A percentile compares a stretch with the other conserved stretches of the same genome.
Conservation (phyloP, 257 asterid species). For the Apocynum venetum region DNA sequence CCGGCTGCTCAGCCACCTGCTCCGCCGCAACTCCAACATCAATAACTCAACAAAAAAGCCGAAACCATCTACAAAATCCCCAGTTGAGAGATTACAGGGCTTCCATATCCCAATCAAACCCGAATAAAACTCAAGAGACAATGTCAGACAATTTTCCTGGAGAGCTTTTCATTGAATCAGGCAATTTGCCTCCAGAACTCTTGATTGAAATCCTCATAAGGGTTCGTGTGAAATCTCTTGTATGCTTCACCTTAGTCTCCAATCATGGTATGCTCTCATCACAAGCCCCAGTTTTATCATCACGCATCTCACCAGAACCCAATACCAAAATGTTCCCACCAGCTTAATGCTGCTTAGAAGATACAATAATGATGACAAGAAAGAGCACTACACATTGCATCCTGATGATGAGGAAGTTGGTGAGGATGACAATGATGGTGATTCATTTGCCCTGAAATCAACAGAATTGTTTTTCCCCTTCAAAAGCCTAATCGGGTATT, state of each 20-base stretch:
- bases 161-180: not conserved
- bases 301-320: conserved; percentile 28
- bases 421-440: not conserved
- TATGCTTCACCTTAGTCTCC: conserved; percentile 39
- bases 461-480: conserved; percentile 34
- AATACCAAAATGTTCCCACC: conserved; percentile 5
- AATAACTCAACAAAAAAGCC: not conserved
- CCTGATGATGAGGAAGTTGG: conserved; percentile 9
- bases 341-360: conserved; percentile 33
- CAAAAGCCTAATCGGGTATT: conserved; percentile 37
- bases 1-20: not conserved
- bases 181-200: conserved; percentile 40
- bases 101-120: not conserved
- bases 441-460: conserved; percentile 16
- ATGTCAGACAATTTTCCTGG: conserved; percentile 34
- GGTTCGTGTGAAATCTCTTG: conserved; percentile 44
- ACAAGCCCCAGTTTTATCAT: conserved; percentile 35
- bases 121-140: not conserved
- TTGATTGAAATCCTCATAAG: conserved; percentile 37
- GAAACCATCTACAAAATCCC: not conserved
- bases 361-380: conserved; percentile 22
- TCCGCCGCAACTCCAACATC: too few relatives aligned
- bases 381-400: conserved; percentile 35
- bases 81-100: not conserved
- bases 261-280: conserved; percentile 50